A percentile compares a stretch with the other conserved stretches of the same genome.
These are phyloP conservation scores for Hanseniaspora valbyensis DNA, from an alignment of 805 yeast genomes.

Conservation along the genomic window DNA sequence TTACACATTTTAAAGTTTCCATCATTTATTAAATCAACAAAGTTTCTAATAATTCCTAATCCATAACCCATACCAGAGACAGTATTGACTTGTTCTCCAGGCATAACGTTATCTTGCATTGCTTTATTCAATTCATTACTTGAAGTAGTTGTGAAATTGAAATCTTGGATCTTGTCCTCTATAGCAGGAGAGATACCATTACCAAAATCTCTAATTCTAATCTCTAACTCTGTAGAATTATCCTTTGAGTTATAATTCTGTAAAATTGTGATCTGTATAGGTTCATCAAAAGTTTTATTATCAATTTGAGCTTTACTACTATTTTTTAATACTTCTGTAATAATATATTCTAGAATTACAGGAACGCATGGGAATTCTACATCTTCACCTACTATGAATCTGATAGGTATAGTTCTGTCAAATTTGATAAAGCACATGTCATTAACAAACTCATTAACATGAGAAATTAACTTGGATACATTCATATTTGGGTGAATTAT, in stretches of 20 bases:
- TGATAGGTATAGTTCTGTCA: conserved; percentile 56
- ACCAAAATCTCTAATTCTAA: conserved; percentile 76
- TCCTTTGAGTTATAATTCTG: conserved; percentile 22
- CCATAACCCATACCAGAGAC: conserved; percentile 98
- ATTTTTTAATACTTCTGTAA: conserved; percentile 79
- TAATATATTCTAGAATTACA: conserved; percentile 74
- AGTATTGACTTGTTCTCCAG: conserved; percentile 54
- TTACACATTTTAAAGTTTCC: conserved; percentile 61
- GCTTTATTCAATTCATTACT: conserved; percentile 41
- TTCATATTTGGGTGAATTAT: conserved; percentile 56
- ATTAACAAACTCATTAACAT: conserved; percentile 63
- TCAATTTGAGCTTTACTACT: conserved; percentile 83
- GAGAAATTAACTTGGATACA: conserved; percentile 50
- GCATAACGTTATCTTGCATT: conserved; percentile 47
- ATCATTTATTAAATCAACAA: conserved; percentile 54
- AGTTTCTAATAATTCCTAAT: conserved; percentile 68
- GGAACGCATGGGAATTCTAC: conserved; percentile 72
- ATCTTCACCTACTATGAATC: conserved; percentile 46
- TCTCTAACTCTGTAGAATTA: conserved; percentile 39
- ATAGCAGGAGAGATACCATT: conserved; percentile 70
- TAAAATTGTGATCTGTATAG: conserved; percentile 41
- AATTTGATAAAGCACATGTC: conserved; percentile 77
- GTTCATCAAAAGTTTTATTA: conserved; percentile 32
- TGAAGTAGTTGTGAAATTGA: conserved; percentile 73
- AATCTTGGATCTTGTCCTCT: conserved; percentile 64